Evolutionary conservation across 768 basidiomycete species (phyloP), one percentile per base, ranked within the genome.

Genomic region (Lentinula guzmanii): DNA sequence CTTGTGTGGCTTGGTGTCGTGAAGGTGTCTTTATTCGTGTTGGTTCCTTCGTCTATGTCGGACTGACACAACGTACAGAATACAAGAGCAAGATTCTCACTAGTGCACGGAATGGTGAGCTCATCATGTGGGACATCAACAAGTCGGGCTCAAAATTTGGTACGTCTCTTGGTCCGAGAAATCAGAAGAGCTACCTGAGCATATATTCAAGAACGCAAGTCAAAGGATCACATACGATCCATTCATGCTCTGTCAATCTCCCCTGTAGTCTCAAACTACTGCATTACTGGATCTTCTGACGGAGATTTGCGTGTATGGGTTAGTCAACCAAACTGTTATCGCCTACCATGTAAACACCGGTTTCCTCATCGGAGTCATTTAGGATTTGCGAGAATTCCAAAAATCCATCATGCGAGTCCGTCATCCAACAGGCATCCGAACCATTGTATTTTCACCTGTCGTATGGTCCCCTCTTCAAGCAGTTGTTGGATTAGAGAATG

Each of bases 241-340:
- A 89, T 92, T 31, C 85, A 90, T 68, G 79, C 82, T 52, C 70
- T 92, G 60, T 81, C 86, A 1, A 84, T 87, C 37, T 91, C 90
- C 1, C 76, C 82, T n/a, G 76, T 85, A 11, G 80, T 88, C 9
- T 83, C 83, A 37, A 79, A 86, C 64, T 91, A 89, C 63, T 90
- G 88, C 60, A 83, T 91, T 64, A 91, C 89, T 15, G 90, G 87
- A 18, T 90, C 90, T 35, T 86, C 89, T 8, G 91, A 93, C 67
- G 90, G 89, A 1, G 85, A 91, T 67, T 72, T 92, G 71, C 86
- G 90, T 53, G 80, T 91, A 41, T 93, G 91, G 91, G 90, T 91
- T 66, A 59, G 82, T 72, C 11, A 28, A 28, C 28, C 28, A 28
- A 21, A 41, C 31, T 16, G 15, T 52, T 16, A 3, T 7, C 11